phyloP scores from a whole-genome alignment of 805 yeast genomes.

The Starmerella sirachaensis region DNA sequence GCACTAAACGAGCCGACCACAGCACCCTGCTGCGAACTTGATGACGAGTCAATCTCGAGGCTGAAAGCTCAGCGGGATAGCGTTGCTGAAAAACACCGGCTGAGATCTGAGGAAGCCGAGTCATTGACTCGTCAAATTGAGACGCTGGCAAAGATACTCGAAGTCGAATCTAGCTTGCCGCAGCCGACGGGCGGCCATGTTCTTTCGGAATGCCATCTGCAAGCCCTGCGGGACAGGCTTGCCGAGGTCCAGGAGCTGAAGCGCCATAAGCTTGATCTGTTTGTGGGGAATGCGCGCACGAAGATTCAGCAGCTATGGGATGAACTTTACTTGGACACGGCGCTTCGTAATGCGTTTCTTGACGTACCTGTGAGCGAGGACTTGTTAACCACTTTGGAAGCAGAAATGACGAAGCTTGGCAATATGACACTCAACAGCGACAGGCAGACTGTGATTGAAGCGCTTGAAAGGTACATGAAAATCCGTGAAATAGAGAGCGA shows the following conservation, averaged over 20 bases:
- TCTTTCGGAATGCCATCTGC: neutral
- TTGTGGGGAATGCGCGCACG: neutral
- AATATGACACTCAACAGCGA: conserved; percentile 29
- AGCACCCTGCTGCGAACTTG: neutral
- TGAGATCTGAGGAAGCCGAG: neutral
- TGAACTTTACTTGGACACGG: conserved; percentile 3
- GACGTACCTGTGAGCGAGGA: conserved; percentile 3
- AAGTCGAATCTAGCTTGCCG: neutral
- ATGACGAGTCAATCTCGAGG: neutral
- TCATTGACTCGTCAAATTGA: neutral
- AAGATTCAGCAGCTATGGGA: conserved; percentile 8
- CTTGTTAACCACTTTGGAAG: conserved; percentile 39
- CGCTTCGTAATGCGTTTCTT: neutral
- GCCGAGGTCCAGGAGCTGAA: conserved; percentile 4
- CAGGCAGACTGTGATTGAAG: conserved; percentile 1
- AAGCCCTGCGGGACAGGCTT: neutral
- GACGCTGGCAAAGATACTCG: neutral
- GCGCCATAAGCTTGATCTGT: conserved; percentile 1
- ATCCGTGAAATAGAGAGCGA: conserved; percentile 39
- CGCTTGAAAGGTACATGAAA: neutral
- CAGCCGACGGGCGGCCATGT: neutral
- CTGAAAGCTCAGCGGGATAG: neutral
- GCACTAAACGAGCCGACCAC: neutral
- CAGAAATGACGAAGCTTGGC: conserved; percentile 44
- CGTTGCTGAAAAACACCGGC: neutral